phyloP scores from a whole-genome alignment of 768 basidiomycete species.

The Calvatia gigantea region DNA sequence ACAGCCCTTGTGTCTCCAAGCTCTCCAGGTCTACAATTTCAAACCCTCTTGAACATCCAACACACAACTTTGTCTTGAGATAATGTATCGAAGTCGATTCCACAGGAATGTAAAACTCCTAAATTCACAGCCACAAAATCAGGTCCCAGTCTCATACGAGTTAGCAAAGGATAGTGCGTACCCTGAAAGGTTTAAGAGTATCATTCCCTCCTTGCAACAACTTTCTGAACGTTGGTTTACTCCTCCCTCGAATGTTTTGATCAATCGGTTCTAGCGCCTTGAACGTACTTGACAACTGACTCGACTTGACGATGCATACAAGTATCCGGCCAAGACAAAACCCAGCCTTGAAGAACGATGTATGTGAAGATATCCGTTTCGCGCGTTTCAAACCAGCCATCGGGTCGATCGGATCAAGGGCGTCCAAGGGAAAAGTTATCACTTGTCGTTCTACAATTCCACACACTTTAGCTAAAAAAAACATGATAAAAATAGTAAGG shows the following conservation, averaged over 20 bases:
- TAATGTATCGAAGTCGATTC: slow-evolving; percentile 97
- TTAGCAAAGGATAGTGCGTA: slow-evolving; percentile 26
- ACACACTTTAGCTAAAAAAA: neutral
- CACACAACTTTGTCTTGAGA: slow-evolving; percentile 94
- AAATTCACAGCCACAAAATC: slow-evolving; percentile 9
- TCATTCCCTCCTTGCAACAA: slow-evolving; percentile 93
- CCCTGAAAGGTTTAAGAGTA: slow-evolving; percentile 88
- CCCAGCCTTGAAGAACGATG: slow-evolving; percentile 97
- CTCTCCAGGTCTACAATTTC: slow-evolving; percentile 98
- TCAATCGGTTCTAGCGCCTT: slow-evolving; percentile 97
- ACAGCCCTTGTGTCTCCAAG: slow-evolving; percentile 91
- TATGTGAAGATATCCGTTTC: slow-evolving; percentile 93
- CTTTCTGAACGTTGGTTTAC: slow-evolving; percentile 92
- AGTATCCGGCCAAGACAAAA: slow-evolving; percentile 87
- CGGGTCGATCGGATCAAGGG: slow-evolving; percentile 86
- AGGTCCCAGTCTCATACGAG: neutral
- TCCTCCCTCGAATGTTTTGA: slow-evolving; percentile 71
- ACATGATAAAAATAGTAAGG: neutral
- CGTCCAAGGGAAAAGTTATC: slow-evolving; percentile 92
- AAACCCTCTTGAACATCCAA: slow-evolving; percentile 95
- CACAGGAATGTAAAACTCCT: slow-evolving; percentile 99
- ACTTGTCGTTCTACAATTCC: slow-evolving; percentile 81
- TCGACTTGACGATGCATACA: slow-evolving; percentile 96
- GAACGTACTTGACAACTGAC: slow-evolving; percentile 93
- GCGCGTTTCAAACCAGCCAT: slow-evolving; percentile 89